Conservation (phyloP, 73 alveolate genomes). For the Chromera velia region DNA sequence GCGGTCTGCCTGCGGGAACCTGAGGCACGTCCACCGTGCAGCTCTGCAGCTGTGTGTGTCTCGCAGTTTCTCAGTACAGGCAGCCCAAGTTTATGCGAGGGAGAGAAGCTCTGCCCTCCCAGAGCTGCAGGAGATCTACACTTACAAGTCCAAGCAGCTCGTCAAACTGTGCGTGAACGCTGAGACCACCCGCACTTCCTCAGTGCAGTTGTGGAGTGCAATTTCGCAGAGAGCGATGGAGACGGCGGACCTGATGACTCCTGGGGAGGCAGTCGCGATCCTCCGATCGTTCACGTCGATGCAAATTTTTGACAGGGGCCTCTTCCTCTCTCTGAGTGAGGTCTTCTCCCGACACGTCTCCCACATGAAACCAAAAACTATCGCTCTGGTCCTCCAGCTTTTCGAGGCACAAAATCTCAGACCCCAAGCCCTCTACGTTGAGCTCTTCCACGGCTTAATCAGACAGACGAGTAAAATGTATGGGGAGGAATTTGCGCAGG, state of each 20-base stretch:
- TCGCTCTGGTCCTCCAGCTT: neutral
- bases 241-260: neutral
- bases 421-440: neutral
- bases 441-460: neutral
- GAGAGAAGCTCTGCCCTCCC: too few species aligned
- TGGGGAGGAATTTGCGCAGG: neutral
- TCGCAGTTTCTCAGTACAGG: too few species aligned
- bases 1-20: too few species aligned
- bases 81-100: too few species aligned
- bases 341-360: neutral
- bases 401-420: neutral
- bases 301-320: neutral
- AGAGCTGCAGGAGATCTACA: neutral
- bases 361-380: neutral
- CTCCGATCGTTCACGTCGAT: neutral
- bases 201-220: neutral
- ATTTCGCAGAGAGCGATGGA: neutral
- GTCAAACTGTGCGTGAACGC: constrained; percentile 17
- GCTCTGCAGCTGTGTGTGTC: too few species aligned
- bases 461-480: neutral
- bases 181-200: neutral
- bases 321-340: neutral
- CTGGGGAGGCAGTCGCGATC: neutral
- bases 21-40: too few species aligned
- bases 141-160: neutral